Percentiles rank a stretch among this genome's conserved stretches.
Evolutionary conservation across 192 early-diverging fungal genomes (phyloP).

Genomic region (Backusella tarrabulga): DNA sequence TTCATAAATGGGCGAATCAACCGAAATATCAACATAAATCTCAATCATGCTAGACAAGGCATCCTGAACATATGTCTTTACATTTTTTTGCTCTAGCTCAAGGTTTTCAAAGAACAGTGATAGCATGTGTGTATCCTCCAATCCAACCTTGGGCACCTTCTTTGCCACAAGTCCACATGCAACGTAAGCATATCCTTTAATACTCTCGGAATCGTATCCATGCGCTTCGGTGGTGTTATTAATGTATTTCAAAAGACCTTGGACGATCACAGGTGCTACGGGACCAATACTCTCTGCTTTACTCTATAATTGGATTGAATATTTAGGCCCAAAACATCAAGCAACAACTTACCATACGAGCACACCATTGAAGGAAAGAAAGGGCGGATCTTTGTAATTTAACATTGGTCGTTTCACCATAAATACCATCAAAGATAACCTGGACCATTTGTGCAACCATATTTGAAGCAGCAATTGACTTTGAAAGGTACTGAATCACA

Average conservation of each 20-base stretch:
- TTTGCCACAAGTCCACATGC: slow-evolving; percentile 75
- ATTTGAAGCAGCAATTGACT: slow-evolving; percentile 68
- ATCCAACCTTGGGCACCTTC: slow-evolving; percentile 68
- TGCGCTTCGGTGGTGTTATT: slow-evolving; percentile 27
- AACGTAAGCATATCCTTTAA: slow-evolving; percentile 85
- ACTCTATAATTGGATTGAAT: slow-evolving; percentile 17
- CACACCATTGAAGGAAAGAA: slow-evolving; percentile 87
- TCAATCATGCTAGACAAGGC: slow-evolving; percentile 75
- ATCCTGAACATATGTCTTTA: slow-evolving; percentile 81
- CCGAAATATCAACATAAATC: slow-evolving; percentile 41
- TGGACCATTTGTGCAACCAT: slow-evolving; percentile 68
- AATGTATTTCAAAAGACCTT: slow-evolving; percentile 70
- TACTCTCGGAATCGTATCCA: slow-evolving; percentile 52
- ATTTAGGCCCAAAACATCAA: no score
- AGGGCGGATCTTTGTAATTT: slow-evolving; percentile 75
- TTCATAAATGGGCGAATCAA: slow-evolving; percentile 9
- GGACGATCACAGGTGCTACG: slow-evolving; percentile 65
- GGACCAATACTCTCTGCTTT: slow-evolving; percentile 53
- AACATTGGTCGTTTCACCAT: slow-evolving; percentile 64
- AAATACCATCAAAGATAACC: slow-evolving; percentile 79
- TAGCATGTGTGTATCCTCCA: slow-evolving; percentile 60
- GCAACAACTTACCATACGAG: slow-evolving; percentile 58
- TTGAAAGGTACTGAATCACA: slow-evolving; percentile 59
- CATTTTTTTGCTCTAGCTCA: slow-evolving; percentile 54
- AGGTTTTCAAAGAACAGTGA: slow-evolving; percentile 71